Evolutionary conservation across 1,284 basidiomycete genomes (phyloP).

Genomic region (Sporisorium sorghi): DNA sequence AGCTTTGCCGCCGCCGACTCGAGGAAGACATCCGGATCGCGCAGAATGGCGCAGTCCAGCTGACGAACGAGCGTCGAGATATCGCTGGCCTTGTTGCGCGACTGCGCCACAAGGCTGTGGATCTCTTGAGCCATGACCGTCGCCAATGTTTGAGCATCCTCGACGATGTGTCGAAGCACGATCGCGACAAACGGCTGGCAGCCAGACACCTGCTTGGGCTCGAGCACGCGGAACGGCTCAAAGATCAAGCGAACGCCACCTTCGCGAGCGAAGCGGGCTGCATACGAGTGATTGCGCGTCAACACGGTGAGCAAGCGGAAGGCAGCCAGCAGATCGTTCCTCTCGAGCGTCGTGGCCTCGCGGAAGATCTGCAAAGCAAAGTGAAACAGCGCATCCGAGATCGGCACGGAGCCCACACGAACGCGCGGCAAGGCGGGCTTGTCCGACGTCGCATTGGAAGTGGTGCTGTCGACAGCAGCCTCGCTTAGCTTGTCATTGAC

Average conservation of each 20-base stretch:
- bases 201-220: slow-evolving; percentile 65
- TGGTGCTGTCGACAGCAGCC: not conserved
- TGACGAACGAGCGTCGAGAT: slow-evolving; percentile 80
- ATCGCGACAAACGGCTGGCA: slow-evolving; percentile 86
- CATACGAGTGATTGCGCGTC: slow-evolving; percentile 51
- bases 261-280: slow-evolving; percentile 43
- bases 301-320: slow-evolving; percentile 62
- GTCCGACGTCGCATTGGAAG: not conserved
- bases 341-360: slow-evolving; percentile 36
- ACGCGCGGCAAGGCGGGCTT: slow-evolving; percentile 22
- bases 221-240: slow-evolving; percentile 53
- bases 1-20: slow-evolving; percentile 71
- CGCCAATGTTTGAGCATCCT: slow-evolving; percentile 78
- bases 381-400: slow-evolving; percentile 64
- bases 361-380: slow-evolving; percentile 68
- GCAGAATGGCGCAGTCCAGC: slow-evolving; percentile 82
- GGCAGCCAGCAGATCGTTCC: slow-evolving; percentile 57
- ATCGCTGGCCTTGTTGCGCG: slow-evolving; percentile 74
- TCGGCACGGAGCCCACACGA: slow-evolving; percentile 17
- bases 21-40: slow-evolving; percentile 83
- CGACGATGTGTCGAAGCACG: slow-evolving; percentile 89
- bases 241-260: slow-evolving; percentile 59
- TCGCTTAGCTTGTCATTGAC: not conserved
- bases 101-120: slow-evolving; percentile 62
- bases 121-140: slow-evolving; percentile 85